These are phyloP conservation scores for Tuber brumale DNA, from an alignment of 495 filamentous ascomycete species.

Conservation along the genomic window DNA sequence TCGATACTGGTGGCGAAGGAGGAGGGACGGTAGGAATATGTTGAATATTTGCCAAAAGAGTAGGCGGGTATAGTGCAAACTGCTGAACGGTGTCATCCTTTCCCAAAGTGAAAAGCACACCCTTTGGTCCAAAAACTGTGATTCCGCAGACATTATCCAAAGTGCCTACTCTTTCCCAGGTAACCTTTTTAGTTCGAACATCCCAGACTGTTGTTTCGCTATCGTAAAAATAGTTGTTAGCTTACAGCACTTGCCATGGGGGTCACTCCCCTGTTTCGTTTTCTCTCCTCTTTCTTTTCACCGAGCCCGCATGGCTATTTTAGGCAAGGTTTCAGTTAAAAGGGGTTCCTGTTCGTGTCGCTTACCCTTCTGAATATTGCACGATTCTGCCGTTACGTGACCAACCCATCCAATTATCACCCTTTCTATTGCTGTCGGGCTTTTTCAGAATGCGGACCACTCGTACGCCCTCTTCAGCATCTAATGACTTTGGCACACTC, in stretches of 20 bases:
- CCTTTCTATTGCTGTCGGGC: constrained; percentile 62
- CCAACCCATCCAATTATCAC: constrained; percentile 95
- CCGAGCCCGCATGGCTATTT: not conserved
- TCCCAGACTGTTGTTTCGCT: constrained; percentile 94
- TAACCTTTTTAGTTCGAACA: constrained; percentile 90
- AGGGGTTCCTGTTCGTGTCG: constrained; percentile 26
- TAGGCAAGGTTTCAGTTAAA: not conserved
- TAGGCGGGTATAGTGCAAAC: constrained; percentile 79
- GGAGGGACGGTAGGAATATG: constrained; percentile 69
- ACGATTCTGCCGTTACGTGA: constrained; percentile 95
- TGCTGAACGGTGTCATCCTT: constrained; percentile 86
- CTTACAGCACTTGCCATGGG: constrained; percentile 19
- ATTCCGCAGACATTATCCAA: constrained; percentile 73
- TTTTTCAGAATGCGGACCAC: constrained; percentile 82
- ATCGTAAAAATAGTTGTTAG: constrained; percentile 45
- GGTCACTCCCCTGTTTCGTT: not conserved
- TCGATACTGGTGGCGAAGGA: constrained; percentile 67
- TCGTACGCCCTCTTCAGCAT: constrained; percentile 65
- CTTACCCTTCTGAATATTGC: constrained; percentile 87
- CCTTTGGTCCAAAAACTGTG: constrained; percentile 79
- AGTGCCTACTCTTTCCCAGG: constrained; percentile 79
- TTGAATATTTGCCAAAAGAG: constrained; percentile 74
- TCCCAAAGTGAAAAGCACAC: constrained; percentile 86
- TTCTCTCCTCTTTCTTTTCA: not conserved
- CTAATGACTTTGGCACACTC: constrained; percentile 85